A percentile compares a stretch with the other conserved stretches of the same genome.
Evolutionary conservation across 192 early-diverging fungal genomes (phyloP).

Genomic region (Phycomyces blakesleeanus): DNA sequence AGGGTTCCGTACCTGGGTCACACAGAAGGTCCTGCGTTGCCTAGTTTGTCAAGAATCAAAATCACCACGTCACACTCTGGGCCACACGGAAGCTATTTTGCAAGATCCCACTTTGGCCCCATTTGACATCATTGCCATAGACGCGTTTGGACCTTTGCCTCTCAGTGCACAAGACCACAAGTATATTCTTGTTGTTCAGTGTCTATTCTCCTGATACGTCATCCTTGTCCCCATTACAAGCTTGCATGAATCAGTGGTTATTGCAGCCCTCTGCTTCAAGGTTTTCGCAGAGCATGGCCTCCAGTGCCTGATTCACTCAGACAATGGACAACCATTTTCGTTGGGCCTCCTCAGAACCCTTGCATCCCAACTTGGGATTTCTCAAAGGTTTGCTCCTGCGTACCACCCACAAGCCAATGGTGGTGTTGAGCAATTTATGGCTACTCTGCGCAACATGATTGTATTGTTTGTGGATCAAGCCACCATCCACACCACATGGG

Average conservation of each 20-base stretch:
- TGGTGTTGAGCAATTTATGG: constrained; percentile 21
- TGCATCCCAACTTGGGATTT: too few species aligned
- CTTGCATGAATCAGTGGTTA: too few species aligned
- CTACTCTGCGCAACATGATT: constrained; percentile 12
- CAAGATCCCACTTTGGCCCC: neutral
- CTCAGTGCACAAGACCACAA: neutral
- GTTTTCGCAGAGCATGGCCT: too few species aligned
- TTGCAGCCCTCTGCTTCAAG: too few species aligned
- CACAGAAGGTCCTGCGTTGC: too few species aligned
- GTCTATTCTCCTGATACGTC: constrained; percentile 23
- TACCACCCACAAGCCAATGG: constrained; percentile 26
- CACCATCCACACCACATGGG: constrained; percentile 1
- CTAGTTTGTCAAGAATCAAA: too few species aligned
- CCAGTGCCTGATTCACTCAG: too few species aligned
- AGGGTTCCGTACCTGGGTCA: too few species aligned
- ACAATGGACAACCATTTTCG: too few species aligned
- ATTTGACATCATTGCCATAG: constrained; percentile 16
- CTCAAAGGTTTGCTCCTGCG: constrained; percentile 2
- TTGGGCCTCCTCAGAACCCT: too few species aligned
- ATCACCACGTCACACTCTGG: too few species aligned
- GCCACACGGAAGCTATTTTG: too few species aligned
- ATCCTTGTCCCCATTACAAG: constrained; percentile 3
- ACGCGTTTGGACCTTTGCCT: constrained; percentile 22
- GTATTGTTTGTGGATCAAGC: neutral
- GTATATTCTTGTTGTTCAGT: constrained; percentile 14